Base-by-base conservation (phyloP, 1,284 basidiomycete genomes). In the Apiotrichum gracile region DNA sequence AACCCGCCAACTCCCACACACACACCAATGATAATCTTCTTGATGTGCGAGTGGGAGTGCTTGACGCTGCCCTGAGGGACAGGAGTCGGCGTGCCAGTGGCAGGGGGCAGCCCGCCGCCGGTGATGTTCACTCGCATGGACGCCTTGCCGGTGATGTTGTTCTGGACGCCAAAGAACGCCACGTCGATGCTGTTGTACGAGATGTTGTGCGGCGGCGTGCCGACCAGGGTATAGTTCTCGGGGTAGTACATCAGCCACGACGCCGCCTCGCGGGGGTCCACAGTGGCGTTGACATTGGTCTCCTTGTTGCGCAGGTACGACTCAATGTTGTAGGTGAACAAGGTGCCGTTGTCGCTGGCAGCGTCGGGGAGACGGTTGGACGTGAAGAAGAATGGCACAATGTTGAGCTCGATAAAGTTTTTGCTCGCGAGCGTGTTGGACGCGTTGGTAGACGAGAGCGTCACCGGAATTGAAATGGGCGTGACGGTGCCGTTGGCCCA, bases 381-480 rank as follows among this genome's bases (percentile, higher is more conserved):
- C 42, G 72, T 77, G 63, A 81, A 78, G 17, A 74, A 66, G 50
- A 74, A 76, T 0, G 77, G 75, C 2, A 63, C 61, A 49, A 80
- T 63, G 40, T 68, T 60, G 52, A 81, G 45, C 1, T 69, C 61
- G 39, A 79, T 47, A 53, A 63, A 70, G 5, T 67, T 61, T 16
- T 61, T 58, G 39, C 71, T 55, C 8, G 59, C 51, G 14, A 68
- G 57, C 2, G 68, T 68, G 47, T 64, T 66, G 34, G 64, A 66
- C 0, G 68, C 42, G 54, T 68, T 68, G 27, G 60, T 60, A 1
- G 73, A 65, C 10, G 65, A 47, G 54, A 75, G 61, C 37, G 56
- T 67, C 49, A 77, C 66, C 14, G 76, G 69, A 14, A 73, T 55
- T 21, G 71, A 59, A 13, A 72, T 55, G 1, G 74, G 65, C 37